Conservation (phyloP, 371 early-diverging fungal species). For the Rhizopus arrhizus region DNA sequence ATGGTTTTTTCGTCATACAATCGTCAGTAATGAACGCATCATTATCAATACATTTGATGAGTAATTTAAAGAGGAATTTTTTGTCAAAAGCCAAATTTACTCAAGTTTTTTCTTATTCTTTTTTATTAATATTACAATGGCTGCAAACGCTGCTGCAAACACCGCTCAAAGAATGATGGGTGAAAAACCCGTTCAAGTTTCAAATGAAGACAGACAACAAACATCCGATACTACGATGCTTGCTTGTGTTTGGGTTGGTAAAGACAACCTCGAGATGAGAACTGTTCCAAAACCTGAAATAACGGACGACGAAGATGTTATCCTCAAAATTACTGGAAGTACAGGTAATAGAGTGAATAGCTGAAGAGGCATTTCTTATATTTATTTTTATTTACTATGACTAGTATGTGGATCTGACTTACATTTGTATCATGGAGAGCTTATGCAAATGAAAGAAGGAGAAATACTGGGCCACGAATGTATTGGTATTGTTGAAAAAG, state of each 20-base stretch:
- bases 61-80: no score
- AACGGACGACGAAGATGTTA: constrained; percentile 57
- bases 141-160: constrained; percentile 52
- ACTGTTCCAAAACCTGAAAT: constrained; percentile 49
- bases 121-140: constrained; percentile 2
- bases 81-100: not conserved
- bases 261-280: constrained; percentile 47
- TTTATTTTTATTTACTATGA: not conserved
- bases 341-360: constrained; percentile 17
- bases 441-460: constrained; percentile 48
- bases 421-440: constrained; percentile 61
- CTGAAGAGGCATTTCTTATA: not conserved
- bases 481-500: constrained; percentile 46
- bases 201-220: constrained; percentile 44
- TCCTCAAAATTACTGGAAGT: constrained; percentile 55
- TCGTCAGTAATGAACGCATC: no score
- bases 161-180: constrained; percentile 43
- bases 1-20: no score
- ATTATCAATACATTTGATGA: no score
- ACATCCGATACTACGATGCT: constrained; percentile 34
- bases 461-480: constrained; percentile 53
- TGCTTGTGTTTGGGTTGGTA: constrained; percentile 55
- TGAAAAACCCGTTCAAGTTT: constrained; percentile 38
- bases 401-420: constrained; percentile 66
- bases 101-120: not conserved